These are phyloP conservation scores for Umbelopsis ramanniana DNA, from an alignment of 192 early-diverging fungal genomes.

Conservation along the genomic window DNA sequence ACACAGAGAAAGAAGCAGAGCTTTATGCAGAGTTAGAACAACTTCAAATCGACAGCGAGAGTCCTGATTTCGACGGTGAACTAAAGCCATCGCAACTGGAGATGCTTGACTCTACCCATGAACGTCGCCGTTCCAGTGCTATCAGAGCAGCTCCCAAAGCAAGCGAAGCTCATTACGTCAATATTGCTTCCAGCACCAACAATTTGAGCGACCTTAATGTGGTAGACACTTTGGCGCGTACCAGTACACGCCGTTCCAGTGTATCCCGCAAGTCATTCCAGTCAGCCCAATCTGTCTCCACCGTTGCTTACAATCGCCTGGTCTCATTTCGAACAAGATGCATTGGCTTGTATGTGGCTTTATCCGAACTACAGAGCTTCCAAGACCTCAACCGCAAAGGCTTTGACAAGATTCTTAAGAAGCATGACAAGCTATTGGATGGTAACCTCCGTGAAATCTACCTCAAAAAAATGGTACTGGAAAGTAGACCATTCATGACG, in stretches of 20 bases:
- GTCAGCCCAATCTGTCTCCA: slow-evolving; percentile 23
- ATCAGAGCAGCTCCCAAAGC: background rate
- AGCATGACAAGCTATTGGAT: slow-evolving; percentile 89
- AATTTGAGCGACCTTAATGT: background rate
- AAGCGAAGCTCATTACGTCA: slow-evolving; percentile 13
- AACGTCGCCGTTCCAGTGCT: slow-evolving; percentile 4
- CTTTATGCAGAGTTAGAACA: slow-evolving; percentile 56
- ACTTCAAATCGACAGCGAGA: slow-evolving; percentile 30
- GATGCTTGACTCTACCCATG: slow-evolving; percentile 20
- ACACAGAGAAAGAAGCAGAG: slow-evolving; percentile 69
- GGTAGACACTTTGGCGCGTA: background rate
- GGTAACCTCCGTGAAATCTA: slow-evolving; percentile 45
- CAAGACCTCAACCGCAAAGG: slow-evolving; percentile 86
- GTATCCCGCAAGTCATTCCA: slow-evolving; percentile 31
- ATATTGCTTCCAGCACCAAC: background rate
- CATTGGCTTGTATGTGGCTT: slow-evolving; percentile 49
- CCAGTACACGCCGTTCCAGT: background rate
- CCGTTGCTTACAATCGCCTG: slow-evolving; percentile 16
- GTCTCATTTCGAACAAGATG: slow-evolving; percentile 31
- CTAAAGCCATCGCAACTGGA: background rate
- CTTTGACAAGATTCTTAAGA: slow-evolving; percentile 92
- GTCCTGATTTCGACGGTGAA: background rate
- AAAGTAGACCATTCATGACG: slow-evolving; percentile 57
- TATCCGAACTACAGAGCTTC: slow-evolving; percentile 84
- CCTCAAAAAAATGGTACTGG: slow-evolving; percentile 56